These are phyloP conservation scores for Hyphopichia pseudoburtonii DNA, from an alignment of 1,139 yeast species.

Conservation along the genomic window DNA sequence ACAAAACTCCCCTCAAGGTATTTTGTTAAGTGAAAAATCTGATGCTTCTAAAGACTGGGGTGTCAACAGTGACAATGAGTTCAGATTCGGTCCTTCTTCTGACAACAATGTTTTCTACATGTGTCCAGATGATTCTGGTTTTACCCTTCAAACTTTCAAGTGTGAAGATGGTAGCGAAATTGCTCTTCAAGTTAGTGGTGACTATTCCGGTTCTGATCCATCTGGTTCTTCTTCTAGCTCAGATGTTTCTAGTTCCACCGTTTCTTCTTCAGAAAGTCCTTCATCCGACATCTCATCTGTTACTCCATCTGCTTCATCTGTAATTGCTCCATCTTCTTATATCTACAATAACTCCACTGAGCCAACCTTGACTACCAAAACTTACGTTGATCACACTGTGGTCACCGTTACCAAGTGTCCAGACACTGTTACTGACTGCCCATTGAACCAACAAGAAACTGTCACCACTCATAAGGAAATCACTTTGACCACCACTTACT, in stretches of 20 bases:
- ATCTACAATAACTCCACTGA: slow-evolving; percentile 10
- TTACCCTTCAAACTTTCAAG: slow-evolving; percentile 11
- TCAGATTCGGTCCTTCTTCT: slow-evolving; percentile 20
- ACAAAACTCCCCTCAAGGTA: slow-evolving; percentile 14
- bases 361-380: slow-evolving; percentile 4
- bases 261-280: slow-evolving; percentile 13
- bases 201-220: no score
- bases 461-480: slow-evolving; percentile 11
- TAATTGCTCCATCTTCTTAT: slow-evolving; percentile 9
- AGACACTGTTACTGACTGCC: slow-evolving; percentile 15
- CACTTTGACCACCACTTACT: slow-evolving; percentile 25
- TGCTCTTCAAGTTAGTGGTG: slow-evolving; percentile 13
- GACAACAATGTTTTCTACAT: slow-evolving; percentile 21
- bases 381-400: slow-evolving; percentile 5
- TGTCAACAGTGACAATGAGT: slow-evolving; percentile 20
- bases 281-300: slow-evolving; percentile 10
- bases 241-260: slow-evolving; percentile 8
- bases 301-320: slow-evolving; percentile 7
- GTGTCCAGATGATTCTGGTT: slow-evolving; percentile 20
- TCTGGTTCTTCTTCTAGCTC: slow-evolving; percentile 8
- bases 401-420: slow-evolving; percentile 16
- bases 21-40: slow-evolving; percentile 10
- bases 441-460: slow-evolving; percentile 9
- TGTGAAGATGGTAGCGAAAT: slow-evolving; percentile 17
- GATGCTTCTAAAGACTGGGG: slow-evolving; percentile 31